These are phyloP conservation scores for Cydonia oblonga DNA, from an alignment of 331 rosid species.

Conservation along the genomic window DNA sequence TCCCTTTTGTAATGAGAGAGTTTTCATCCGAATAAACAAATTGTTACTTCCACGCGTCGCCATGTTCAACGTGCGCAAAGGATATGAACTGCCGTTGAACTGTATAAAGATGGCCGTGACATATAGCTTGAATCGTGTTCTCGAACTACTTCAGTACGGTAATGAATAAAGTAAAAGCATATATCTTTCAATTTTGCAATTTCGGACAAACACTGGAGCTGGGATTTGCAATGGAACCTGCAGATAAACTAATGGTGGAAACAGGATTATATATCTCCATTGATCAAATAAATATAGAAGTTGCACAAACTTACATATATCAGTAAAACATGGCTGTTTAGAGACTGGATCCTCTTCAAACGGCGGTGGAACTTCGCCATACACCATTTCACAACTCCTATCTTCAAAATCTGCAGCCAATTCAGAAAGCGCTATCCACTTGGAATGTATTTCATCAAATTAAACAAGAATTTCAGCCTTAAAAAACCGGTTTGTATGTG, in stretches of 20 bases:
- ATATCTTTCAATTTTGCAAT: constrained; percentile 42
- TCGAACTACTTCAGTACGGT: not conserved
- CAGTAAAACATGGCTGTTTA: constrained; percentile 67
- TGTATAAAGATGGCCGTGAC: not conserved
- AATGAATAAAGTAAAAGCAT: not conserved
- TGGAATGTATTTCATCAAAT: not conserved
- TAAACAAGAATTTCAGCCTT: not conserved
- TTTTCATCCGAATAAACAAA: not conserved
- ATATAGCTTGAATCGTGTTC: not conserved
- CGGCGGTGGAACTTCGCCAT: constrained; percentile 73
- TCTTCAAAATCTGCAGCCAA: constrained; percentile 72
- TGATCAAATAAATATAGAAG: not conserved
- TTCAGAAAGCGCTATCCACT: not conserved
- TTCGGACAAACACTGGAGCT: constrained; percentile 51
- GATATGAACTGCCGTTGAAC: not conserved
- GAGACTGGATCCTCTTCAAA: constrained; percentile 84
- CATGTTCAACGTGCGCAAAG: not conserved
- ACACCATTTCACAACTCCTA: constrained; percentile 96
- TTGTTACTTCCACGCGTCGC: not conserved
- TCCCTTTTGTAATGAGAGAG: not conserved
- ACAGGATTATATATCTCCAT: constrained; percentile 3
- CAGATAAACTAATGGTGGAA: constrained; percentile 13
- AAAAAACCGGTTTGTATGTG: not conserved
- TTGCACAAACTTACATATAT: constrained; percentile 47
- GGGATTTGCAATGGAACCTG: constrained; percentile 71